Evolutionary conservation across 495 filamentous ascomycete genomes (phyloP), one percentile per base, ranked within the genome.

Genomic region (Lepidopterella palustris): DNA sequence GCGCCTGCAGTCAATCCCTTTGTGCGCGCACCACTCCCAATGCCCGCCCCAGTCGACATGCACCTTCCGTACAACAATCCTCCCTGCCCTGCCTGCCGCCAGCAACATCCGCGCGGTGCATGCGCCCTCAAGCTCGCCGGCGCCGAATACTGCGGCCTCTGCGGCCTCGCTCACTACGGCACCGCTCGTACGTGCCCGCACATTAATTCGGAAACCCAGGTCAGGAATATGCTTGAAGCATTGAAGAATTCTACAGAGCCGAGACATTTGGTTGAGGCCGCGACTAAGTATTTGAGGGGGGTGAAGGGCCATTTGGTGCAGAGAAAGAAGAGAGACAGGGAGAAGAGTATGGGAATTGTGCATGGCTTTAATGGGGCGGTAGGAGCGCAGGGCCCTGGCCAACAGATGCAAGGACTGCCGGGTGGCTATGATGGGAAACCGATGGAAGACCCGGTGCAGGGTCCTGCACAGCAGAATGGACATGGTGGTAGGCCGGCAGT

Each of bases 101-200:
- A 68, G 13, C 51, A 48, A 20, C 87, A 90, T 66, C 67, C 72
- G 1, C 59, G 66, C 8, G 87, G 87, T 5, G 67, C 67, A 15
- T 90, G 87, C 61, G 79, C 79, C 2, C 73, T 89, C 42, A 86
- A 82, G 64, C 24, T 74, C 5, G 80, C 82, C 20, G 85, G 84
- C 0, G 73, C 78, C 9, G 85, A 90, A 64, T 68, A 75, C 55
- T 90, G 87, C 66, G 78, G 77, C 8, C 76, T 89, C 3, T 90
- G 87, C 63, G 84, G 85, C 9, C 71, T 85, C 24, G 84, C 87
- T 3, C 87, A 90, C 61, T 84, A 73, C 58, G 83, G 84, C 18
- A 48, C 67, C 26, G 62, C 64, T 0, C 78, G 83, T 5, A 73
- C 72, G 23, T 91, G 87, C 62, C 80, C 86, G 2, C 81, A 86